These are phyloP conservation scores for Eutypa lata DNA, from an alignment of 2,329 filamentous ascomycete genomes.

Conservation along the genomic window DNA sequence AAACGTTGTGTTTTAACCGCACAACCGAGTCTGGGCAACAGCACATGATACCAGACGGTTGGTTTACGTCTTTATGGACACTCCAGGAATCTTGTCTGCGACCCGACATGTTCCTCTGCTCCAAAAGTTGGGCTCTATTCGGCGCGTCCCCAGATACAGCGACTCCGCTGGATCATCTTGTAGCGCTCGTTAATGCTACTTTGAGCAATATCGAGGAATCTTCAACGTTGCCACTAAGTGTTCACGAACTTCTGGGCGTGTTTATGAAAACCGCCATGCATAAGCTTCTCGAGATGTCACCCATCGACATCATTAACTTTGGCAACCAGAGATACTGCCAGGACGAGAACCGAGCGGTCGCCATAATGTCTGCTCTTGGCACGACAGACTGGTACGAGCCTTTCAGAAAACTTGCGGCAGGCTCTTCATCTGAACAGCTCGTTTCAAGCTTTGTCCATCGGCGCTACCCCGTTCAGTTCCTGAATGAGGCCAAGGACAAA, in stretches of 20 bases:
- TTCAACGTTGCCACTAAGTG: not conserved
- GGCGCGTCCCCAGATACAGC: not conserved
- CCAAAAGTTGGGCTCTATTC: not conserved
- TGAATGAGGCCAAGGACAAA: not conserved
- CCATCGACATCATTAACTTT: not conserved
- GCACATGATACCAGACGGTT: not conserved
- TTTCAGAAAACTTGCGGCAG: not conserved
- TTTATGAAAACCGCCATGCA: not conserved
- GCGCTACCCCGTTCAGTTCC: not conserved
- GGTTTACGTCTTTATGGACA: not conserved
- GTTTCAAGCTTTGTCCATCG: not conserved
- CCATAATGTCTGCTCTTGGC: not conserved
- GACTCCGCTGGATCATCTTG: not conserved
- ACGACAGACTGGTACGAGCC: not conserved
- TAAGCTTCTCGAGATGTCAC: not conserved
- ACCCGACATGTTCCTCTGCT: not conserved
- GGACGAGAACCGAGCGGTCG: not conserved
- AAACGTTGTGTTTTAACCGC: not conserved
- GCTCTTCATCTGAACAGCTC: not conserved
- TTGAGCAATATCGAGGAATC: not conserved
- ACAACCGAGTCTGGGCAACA: not conserved
- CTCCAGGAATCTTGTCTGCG: not conserved
- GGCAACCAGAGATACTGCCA: not conserved
- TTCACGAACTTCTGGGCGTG: not conserved
- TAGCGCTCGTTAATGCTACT: not conserved